Base-by-base conservation (phyloP, 345 rosid genomes). In the Populus ilicifolia region DNA sequence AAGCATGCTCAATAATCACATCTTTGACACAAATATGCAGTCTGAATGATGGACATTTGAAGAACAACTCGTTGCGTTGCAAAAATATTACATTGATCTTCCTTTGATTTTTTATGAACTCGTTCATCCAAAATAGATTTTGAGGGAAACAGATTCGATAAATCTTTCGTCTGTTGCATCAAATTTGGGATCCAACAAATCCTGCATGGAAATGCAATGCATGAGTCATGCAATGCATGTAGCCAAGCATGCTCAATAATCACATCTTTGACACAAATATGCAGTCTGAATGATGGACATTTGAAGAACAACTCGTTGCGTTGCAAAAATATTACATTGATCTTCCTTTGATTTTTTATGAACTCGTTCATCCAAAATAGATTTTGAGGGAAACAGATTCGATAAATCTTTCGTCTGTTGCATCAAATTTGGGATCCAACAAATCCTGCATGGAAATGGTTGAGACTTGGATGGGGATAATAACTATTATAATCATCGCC, bases 401-500 rank as follows among this genome's bases (percentile, higher is more conserved):
- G 44, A 50, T 13, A 21, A 68, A 36, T 67, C 66, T 68, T 20
- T 35, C 29, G 29, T 59, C 29, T 23, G 30, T 50, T 68, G 38
- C 67, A 25, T 68, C 39, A 18, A 70, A 76, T 54, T 38, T 33
- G 48, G 38, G 30, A 20, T 17, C 2, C 67, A 16, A 18, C 21
- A 76, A 38, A 23, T 54, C 70, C 63, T 23, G 14, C 64, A 59
- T 1, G 20, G 46, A 69, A 46, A 75, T 8, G 21, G 52, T 46
- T 43, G 72, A 73, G 29, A 25, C 18, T 33, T 43, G 46, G 48
- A 33, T 33, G 62, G 46, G 4, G 61, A 39, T 41, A 25, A 30
- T 21, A 43, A 9, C 20, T 70, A 78, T 88, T 80, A 90, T 85
- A 86, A 87, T 77, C 92, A 87, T 77, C 92, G 84, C 50, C 81